Conservation (phyloP, 2,329 filamentous ascomycete genomes). For the Penicillium sp. region DNA sequence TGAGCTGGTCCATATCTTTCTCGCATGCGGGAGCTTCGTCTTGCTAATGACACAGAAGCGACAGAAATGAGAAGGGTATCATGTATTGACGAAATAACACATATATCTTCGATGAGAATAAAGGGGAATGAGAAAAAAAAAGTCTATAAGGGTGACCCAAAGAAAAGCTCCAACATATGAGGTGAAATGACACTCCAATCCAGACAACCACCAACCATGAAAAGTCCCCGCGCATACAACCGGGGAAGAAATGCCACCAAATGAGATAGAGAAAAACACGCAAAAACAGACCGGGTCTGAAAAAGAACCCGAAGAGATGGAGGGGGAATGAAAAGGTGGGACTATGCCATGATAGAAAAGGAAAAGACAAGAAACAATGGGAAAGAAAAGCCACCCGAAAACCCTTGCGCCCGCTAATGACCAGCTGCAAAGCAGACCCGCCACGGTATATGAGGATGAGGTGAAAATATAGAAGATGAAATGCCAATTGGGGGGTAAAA, state of each 20-base stretch:
- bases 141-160: slow-evolving; percentile 18
- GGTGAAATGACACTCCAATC: slow-evolving; percentile 3
- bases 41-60: not conserved
- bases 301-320: slow-evolving; percentile 4
- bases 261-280: slow-evolving; percentile 1
- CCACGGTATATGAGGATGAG: slow-evolving; percentile 28
- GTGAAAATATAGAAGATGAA: slow-evolving; percentile 17
- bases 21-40: not conserved
- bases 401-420: slow-evolving; percentile 42
- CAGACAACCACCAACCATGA: slow-evolving; percentile 6
- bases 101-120: not conserved
- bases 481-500: slow-evolving; percentile 9
- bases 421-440: slow-evolving; percentile 33
- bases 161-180: slow-evolving; percentile 8
- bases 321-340: slow-evolving; percentile 7
- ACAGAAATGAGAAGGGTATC: not conserved
- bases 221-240: not conserved
- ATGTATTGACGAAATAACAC: not conserved
- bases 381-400: slow-evolving; percentile 37
- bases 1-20: not conserved
- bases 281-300: not conserved
- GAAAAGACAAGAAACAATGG: slow-evolving; percentile 4
- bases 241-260: not conserved
- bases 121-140: slow-evolving; percentile 7
- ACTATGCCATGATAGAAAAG: slow-evolving; percentile 21